Evolutionary conservation across 2,329 filamentous ascomycete genomes (phyloP).

Genomic region (Lasiodiplodia hormozganensis): DNA sequence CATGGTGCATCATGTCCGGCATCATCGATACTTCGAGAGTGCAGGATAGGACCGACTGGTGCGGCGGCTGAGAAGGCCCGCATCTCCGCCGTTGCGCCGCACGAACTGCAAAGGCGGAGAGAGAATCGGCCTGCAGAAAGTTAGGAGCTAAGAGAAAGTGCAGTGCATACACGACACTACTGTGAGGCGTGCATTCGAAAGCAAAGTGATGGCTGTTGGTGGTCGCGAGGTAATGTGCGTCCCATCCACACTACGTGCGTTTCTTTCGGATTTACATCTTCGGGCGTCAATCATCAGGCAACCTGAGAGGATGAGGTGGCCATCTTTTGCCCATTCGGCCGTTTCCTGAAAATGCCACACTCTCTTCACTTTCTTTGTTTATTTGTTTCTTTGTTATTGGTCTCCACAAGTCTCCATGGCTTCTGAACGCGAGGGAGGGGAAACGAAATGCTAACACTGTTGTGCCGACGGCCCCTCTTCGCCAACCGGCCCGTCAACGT

Average conservation of each 20-base stretch:
- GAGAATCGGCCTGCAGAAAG: background rate
- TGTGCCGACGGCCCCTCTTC: background rate
- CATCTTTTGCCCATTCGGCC: background rate
- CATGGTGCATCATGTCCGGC: background rate
- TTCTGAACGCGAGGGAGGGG: background rate
- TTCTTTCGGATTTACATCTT: background rate
- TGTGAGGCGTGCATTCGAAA: background rate
- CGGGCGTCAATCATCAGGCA: background rate
- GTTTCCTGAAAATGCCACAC: background rate
- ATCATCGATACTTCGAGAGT: background rate
- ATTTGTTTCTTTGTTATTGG: background rate
- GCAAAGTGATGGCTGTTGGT: background rate
- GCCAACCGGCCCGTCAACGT: background rate
- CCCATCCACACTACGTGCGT: background rate
- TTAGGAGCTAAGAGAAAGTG: background rate
- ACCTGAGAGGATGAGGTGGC: background rate
- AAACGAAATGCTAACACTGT: background rate
- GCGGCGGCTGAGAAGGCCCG: constrained; percentile 16
- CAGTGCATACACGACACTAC: background rate
- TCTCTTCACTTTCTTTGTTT: background rate
- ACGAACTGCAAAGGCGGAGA: background rate
- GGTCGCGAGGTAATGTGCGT: background rate
- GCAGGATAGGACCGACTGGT: background rate
- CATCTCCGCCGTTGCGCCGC: background rate
- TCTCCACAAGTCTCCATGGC: background rate